These are phyloP conservation scores for Hirsutella rhossiliensis DNA, from an alignment of 2,329 filamentous ascomycete species.

Conservation along the genomic window DNA sequence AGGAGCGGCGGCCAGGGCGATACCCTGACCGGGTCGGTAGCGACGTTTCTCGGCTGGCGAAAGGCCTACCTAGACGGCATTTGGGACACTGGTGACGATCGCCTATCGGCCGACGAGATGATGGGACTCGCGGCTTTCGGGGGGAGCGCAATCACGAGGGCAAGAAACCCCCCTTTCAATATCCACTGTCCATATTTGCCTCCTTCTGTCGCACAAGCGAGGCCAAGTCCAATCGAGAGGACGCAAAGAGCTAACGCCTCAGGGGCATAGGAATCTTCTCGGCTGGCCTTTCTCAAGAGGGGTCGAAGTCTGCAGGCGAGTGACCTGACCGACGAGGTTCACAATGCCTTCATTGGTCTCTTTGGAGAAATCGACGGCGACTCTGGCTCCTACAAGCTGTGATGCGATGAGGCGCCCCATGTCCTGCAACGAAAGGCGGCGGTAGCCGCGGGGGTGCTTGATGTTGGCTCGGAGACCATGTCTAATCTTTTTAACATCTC, in stretches of 20 bases:
- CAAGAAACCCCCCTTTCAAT: constrained; percentile 21
- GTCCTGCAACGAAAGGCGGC: neutral
- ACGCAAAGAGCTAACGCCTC: neutral
- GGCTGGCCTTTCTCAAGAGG: constrained; percentile 73
- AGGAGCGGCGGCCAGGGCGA: constrained; percentile 91
- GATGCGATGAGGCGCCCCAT: neutral
- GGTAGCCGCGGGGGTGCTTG: too few relatives aligned
- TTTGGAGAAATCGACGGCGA: constrained; percentile 57
- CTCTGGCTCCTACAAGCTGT: constrained; percentile 22
- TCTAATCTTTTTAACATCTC: too few relatives aligned
- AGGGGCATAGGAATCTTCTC: constrained; percentile 56
- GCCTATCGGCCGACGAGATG: constrained; percentile 42
- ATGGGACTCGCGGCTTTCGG: constrained; percentile 74
- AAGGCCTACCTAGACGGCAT: constrained; percentile 74
- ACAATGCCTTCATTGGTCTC: constrained; percentile 65
- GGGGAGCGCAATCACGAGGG: constrained; percentile 76
- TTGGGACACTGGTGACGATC: constrained; percentile 49
- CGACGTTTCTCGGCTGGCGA: constrained; percentile 80
- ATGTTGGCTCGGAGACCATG: too few relatives aligned
- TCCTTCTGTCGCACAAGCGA: too few relatives aligned
- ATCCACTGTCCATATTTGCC: too few relatives aligned
- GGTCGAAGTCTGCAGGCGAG: constrained; percentile 85
- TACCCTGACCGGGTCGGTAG: constrained; percentile 80
- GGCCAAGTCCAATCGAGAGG: too few relatives aligned
- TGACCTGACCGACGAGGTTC: constrained; percentile 84